Evolutionary conservation across 805 yeast species (phyloP), one percentile per base, ranked within the genome.

Genomic region (Candida coquimbonensis): DNA sequence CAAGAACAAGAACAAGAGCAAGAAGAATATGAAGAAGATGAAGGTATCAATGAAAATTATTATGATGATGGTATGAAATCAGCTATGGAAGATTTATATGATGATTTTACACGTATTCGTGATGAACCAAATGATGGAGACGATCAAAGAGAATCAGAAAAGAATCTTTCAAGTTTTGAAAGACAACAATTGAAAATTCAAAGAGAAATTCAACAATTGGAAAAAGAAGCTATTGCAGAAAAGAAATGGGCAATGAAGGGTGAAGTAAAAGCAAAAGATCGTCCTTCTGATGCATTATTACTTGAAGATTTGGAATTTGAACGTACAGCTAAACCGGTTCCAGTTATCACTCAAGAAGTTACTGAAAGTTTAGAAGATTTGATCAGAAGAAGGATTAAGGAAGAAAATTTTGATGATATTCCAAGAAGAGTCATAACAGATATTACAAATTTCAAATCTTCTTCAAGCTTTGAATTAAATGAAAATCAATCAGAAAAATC

Each of bases 241-340:
- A 91, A 93, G 68, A 81, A 80, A 57, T 91, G 99, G 99, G 80
- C 96, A 8, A 74, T 91, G 78, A 84, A 81, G 56, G 99, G 99
- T 66, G 99, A 93, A 66, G 89, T 87, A 2, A 75, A 77, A 47
- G 86, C 89, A 2, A 79, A 75, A 50, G 84, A 83, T 53, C 75
- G 99, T 60, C 96, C 95, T 8, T 70, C 72, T 38, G 96, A 93
- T 67, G 83, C 97, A 1, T 70, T 93, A 36, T 64, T 93, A 47
- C 83, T 81, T 38, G 96, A 86, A 56, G 88, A 77, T 37, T 68
- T 91, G 44, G 95, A 89, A 53, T 93, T 91, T 59, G 99, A 91
- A 56, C 77, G 98, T 58, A 87, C 89, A 7, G 81, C 96, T 9
- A 91, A 91, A 57, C 96, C 99, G 0, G 97, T 89, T 5, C 99